Evolutionary conservation across 2,329 filamentous ascomycete genomes (phyloP).

Genomic region (Ophiocordyceps sinensis): DNA sequence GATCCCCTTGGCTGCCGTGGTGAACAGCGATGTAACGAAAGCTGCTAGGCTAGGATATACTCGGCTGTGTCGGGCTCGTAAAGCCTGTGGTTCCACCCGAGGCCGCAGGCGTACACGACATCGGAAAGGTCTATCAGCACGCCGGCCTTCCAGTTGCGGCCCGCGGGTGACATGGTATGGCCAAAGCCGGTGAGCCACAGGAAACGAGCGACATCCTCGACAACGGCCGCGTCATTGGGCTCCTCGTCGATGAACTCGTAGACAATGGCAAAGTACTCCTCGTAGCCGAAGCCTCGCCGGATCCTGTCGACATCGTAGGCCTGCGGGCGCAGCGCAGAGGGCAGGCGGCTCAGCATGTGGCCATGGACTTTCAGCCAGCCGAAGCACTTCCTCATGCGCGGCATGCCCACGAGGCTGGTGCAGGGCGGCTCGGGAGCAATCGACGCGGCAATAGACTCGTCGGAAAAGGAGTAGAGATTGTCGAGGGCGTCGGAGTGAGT

Average conservation of each 20-base stretch:
- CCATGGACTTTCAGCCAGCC: not conserved
- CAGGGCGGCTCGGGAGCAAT: too few relatives aligned
- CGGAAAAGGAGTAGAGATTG: not conserved
- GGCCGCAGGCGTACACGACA: slow-evolving; percentile 1
- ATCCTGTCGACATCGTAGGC: not conserved
- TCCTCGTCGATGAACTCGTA: slow-evolving; percentile 3
- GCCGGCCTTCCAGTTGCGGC: slow-evolving; percentile 1
- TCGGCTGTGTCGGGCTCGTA: too few relatives aligned
- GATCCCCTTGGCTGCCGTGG: too few relatives aligned
- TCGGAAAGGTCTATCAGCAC: slow-evolving; percentile 1
- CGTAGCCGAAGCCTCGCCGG: too few relatives aligned
- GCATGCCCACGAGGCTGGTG: too few relatives aligned
- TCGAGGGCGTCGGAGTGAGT: not conserved
- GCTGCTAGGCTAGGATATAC: too few relatives aligned
- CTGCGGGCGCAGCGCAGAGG: not conserved
- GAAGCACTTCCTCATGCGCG: not conserved
- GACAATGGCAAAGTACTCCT: slow-evolving; percentile 1
- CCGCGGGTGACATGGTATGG: not conserved
- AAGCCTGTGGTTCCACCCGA: not conserved
- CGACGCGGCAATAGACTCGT: too few relatives aligned
- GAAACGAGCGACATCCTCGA: not conserved
- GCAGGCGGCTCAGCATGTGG: not conserved
- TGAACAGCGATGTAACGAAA: too few relatives aligned
- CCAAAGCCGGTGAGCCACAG: slow-evolving; percentile 1
- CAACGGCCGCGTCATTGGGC: not conserved